Conservation (phyloP, 176 grass and related monocot species). For the Guadua angustifolia region DNA sequence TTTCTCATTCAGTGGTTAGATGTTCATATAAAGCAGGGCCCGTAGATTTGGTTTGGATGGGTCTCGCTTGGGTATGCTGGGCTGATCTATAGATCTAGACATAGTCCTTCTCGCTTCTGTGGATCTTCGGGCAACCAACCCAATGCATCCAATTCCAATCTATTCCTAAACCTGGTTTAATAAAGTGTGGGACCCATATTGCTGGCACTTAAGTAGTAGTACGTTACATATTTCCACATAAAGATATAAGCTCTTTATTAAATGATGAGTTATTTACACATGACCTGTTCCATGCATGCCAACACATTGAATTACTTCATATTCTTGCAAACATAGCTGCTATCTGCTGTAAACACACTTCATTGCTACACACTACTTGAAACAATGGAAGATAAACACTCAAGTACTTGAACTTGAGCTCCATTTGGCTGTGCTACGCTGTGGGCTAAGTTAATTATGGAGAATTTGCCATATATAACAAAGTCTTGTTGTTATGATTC, state of each 20-base stretch:
- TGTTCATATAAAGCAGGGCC: not conserved
- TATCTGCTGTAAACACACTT: not conserved
- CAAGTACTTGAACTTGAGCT: not conserved
- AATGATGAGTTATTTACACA: constrained; percentile 12
- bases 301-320: not conserved
- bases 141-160: not conserved
- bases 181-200: not conserved
- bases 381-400: not conserved
- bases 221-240: not conserved
- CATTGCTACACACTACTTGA: not conserved
- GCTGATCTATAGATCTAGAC: not conserved
- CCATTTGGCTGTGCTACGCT: not conserved
- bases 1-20: not conserved
- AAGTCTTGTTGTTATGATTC: not conserved
- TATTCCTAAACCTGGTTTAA: constrained; percentile 2
- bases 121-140: not conserved
- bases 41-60: not conserved
- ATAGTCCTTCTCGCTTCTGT: not conserved
- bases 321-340: not conserved
- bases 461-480: not conserved
- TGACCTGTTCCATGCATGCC: not conserved
- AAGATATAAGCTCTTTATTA: not conserved
- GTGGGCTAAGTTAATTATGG: constrained; percentile 4
- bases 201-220: not conserved
- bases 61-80: not conserved